Evolutionary conservation across 345 rosid genomes (phyloP).

Genomic region (Rhizophora apiculata): DNA sequence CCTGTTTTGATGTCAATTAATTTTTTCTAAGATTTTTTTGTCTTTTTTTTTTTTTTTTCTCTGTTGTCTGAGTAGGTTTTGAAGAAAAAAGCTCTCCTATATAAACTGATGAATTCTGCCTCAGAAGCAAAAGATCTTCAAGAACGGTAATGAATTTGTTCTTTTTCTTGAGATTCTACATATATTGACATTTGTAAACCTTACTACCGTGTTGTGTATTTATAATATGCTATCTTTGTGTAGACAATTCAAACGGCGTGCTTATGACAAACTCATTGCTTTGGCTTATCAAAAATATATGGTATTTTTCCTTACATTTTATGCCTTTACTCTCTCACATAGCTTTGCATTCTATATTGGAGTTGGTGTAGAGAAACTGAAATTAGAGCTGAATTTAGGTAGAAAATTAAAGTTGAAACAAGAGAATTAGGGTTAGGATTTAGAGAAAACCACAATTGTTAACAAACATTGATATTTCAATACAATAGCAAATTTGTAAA

Average conservation of each 20-base stretch:
- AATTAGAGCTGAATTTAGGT: too few species aligned
- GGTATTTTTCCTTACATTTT: slow-evolving; percentile 38
- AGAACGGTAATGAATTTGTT: slow-evolving; percentile 53
- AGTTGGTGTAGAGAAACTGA: too few species aligned
- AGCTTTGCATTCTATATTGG: too few species aligned
- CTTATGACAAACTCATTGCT: slow-evolving; percentile 69
- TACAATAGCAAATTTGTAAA: too few species aligned
- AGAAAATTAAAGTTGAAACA: too few species aligned
- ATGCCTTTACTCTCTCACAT: neutral
- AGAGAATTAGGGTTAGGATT: too few species aligned
- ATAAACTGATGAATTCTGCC: slow-evolving; percentile 57
- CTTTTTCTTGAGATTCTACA: slow-evolving; percentile 19
- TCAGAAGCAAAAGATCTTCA: slow-evolving; percentile 58
- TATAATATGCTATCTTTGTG: slow-evolving; percentile 12
- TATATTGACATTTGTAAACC: slow-evolving; percentile 10
- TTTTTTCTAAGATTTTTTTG: neutral
- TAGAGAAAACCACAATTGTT: too few species aligned
- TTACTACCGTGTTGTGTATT: slow-evolving; percentile 14
- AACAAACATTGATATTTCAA: too few species aligned
- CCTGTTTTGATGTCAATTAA: neutral
- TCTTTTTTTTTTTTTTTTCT: slow-evolving; percentile 10
- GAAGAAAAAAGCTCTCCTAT: slow-evolving; percentile 63
- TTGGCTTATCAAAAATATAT: slow-evolving; percentile 83
- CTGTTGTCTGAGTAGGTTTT: slow-evolving; percentile 45
- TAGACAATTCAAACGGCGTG: slow-evolving; percentile 71